phyloP scores from a whole-genome alignment of 208 protist species.

The Naegleria fowleri region DNA sequence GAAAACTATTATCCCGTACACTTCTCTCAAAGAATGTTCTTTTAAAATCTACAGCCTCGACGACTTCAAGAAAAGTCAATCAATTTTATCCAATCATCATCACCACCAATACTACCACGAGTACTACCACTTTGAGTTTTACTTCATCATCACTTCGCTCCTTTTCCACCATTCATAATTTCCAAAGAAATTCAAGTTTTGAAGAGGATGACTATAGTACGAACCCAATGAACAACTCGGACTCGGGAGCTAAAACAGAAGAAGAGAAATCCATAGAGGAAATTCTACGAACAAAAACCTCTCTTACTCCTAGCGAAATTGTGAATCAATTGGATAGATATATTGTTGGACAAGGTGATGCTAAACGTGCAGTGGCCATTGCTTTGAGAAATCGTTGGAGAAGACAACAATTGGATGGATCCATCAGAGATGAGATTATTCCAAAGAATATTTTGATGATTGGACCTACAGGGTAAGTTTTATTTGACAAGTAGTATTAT shows the following conservation, averaged over 20 bases:
- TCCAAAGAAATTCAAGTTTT: not conserved
- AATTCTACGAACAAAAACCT: not conserved
- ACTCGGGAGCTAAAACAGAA: not conserved
- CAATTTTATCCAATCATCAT: no score
- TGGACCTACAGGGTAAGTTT: slow-evolving; percentile 67
- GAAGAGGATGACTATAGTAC: not conserved
- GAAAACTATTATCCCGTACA: no score
- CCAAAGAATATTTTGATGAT: slow-evolving; percentile 92
- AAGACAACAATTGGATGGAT: slow-evolving; percentile 71
- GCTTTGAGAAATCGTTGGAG: slow-evolving; percentile 91
- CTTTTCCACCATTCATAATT: not conserved
- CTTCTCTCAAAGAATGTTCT: not conserved
- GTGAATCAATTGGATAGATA: slow-evolving; percentile 82
- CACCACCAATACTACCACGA: no score
- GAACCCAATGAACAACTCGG: no score
- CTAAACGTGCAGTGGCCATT: slow-evolving; percentile 90
- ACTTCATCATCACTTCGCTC: not conserved
- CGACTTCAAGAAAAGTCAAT: no score
- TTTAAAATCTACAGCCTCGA: not conserved
- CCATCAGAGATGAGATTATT: slow-evolving; percentile 81
- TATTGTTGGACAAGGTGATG: slow-evolving; percentile 89
- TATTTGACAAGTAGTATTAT: not conserved
- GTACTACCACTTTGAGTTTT: no score
- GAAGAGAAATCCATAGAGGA: slow-evolving; percentile 10
- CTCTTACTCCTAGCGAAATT: slow-evolving; percentile 75